phyloP scores from a whole-genome alignment of 805 yeast species.

The Brettanomyces sp. region DNA sequence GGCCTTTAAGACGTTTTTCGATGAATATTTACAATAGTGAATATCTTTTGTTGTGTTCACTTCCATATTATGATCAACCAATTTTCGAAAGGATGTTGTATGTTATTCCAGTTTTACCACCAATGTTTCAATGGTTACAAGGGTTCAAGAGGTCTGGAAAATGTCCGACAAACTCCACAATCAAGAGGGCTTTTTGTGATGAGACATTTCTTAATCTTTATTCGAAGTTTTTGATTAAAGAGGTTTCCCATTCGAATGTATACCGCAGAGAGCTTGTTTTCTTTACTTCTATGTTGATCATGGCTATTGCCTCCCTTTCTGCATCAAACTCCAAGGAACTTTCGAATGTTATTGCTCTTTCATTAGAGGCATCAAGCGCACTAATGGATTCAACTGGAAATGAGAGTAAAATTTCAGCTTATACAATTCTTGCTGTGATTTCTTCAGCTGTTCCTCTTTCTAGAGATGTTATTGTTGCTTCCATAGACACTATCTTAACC shows the following conservation, averaged over 20 bases:
- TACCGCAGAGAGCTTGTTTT: conserved; percentile 70
- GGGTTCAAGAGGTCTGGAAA: conserved; percentile 51
- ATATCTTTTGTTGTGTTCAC: conserved; percentile 52
- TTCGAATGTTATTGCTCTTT: conserved; percentile 41
- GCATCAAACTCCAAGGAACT: conserved; percentile 30
- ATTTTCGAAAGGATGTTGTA: conserved; percentile 69
- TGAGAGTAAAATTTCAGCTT: conserved; percentile 76
- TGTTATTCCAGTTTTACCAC: conserved; percentile 66
- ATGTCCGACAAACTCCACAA: conserved; percentile 57
- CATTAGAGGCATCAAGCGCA: conserved; percentile 50
- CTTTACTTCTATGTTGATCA: conserved; percentile 63
- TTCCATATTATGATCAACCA: conserved; percentile 74
- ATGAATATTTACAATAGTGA: conserved; percentile 78
- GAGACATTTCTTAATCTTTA: conserved; percentile 58
- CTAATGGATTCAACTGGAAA: conserved; percentile 36
- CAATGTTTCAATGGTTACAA: conserved; percentile 61
- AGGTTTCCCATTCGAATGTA: conserved; percentile 43
- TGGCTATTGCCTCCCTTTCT: conserved; percentile 57
- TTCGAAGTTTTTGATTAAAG: conserved; percentile 41
- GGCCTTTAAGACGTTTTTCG: conserved; percentile 89
- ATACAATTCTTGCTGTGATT: conserved; percentile 71
- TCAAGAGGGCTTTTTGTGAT: conserved; percentile 70
- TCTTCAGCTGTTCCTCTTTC: conserved; percentile 63
- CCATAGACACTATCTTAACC: conserved; percentile 45
- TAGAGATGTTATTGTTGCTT: conserved; percentile 46